Base-by-base conservation (phyloP, 352 stramenopile genomes). In the Phytophthora ohioensis region DNA sequence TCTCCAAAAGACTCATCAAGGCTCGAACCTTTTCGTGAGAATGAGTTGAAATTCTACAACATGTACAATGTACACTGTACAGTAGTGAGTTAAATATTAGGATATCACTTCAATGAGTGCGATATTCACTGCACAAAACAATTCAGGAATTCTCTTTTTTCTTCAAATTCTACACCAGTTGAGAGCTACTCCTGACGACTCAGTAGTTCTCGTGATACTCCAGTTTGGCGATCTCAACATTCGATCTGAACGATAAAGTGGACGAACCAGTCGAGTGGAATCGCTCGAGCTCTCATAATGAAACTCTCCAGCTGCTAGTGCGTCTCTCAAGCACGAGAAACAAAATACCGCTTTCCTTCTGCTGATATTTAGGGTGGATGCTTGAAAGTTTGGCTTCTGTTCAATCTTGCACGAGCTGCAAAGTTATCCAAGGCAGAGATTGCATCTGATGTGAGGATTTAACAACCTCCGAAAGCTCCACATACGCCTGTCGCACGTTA, bases 261-360 rank as follows among this genome's bases (percentile, higher is more conserved):
- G 38, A 32, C 52, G 51, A 41, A 27, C 21, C 1, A 27, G 21
- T 27, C 21, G 21, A 27, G 21, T 27, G 21, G 21, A 27, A 27
- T 27, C 21, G 21, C 21, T 57, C 38, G 17, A 62, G 21, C 21
- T 52, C 42, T 3, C 12, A 27, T 61, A 61, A 3, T 65, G 39
- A 15, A 53, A 46, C 5, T 59, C 60, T 9, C 65, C 52, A 21
- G 71, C 36, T 10, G 38, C 47, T 17, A 71, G 75, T 3, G 56
- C 66, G 15, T 64, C 39, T 15, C 35, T 69, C 27, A 75, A 32
- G 35, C 77, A 84, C 3, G 61, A 60, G n/a, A 67, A 62, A 12
- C 77, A 84, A 60, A 84, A 80, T 8, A 51, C 51, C n/a, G 80
- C 64, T 47, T 79, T 79, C 21, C 56, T 69, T 6, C 41, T 66